Conservation (phyloP, 495 filamentous ascomycete genomes). For the Chaetomium fimeti region DNA sequence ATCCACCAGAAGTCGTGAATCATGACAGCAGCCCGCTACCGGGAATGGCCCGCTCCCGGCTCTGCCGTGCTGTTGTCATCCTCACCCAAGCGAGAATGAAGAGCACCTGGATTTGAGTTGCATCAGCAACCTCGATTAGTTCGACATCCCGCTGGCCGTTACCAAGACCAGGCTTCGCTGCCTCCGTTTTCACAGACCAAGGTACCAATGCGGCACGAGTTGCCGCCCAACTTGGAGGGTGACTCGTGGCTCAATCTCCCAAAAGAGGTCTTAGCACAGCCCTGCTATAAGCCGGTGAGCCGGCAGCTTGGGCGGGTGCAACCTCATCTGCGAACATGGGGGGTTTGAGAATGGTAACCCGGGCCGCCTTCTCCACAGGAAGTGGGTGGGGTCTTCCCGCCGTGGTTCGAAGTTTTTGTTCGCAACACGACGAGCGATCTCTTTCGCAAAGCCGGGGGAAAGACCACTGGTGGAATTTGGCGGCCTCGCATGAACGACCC, state of each 20-base stretch:
- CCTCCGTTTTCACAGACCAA: not conserved
- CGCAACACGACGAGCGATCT: too few relatives aligned
- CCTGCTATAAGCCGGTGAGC: constrained; percentile 18
- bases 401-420: not conserved
- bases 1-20: not conserved
- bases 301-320: constrained; percentile 12
- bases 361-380: not conserved
- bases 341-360: not conserved
- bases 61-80: not conserved
- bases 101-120: not conserved
- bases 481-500: not conserved
- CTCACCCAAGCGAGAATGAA: not conserved
- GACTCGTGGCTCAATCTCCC: not conserved
- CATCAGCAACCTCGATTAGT: not conserved
- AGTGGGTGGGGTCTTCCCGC: not conserved
- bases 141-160: not conserved
- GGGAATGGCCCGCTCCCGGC: not conserved
- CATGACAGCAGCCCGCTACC: constrained; percentile 2
- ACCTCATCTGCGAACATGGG: constrained; percentile 12
- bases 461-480: not conserved
- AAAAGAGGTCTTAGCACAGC: constrained; percentile 4
- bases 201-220: constrained; percentile 1
- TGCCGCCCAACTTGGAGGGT: not conserved
- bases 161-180: not conserved
- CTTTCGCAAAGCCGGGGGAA: not conserved